Evolutionary conservation across 805 yeast genomes (phyloP).

Genomic region (Isabelozyma rhagii): DNA sequence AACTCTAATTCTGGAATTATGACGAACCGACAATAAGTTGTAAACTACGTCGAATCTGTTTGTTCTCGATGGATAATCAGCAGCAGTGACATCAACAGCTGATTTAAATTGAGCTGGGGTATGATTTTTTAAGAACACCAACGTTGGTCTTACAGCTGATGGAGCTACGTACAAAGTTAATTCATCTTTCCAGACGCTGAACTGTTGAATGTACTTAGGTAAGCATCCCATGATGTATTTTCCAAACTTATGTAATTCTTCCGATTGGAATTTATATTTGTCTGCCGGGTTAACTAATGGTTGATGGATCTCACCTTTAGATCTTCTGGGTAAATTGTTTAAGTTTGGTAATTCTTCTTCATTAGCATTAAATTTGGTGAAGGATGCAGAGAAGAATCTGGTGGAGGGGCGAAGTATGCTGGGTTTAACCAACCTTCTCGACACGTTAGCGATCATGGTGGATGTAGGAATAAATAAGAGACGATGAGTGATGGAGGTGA

Average conservation of each 20-base stretch:
- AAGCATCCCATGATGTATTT: conserved; percentile 70
- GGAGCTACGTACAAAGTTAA: conserved; percentile 75
- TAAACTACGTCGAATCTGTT: conserved; percentile 87
- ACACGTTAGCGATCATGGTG: not conserved
- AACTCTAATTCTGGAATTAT: conserved; percentile 83
- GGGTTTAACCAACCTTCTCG: not conserved
- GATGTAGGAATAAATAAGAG: not conserved
- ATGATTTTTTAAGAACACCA: conserved; percentile 70
- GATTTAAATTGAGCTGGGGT: conserved; percentile 78
- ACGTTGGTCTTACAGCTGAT: conserved; percentile 65
- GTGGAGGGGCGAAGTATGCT: not conserved
- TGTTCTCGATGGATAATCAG: conserved; percentile 78
- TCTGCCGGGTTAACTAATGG: conserved; percentile 78
- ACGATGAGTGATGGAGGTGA: not conserved
- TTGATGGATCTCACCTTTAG: conserved; percentile 27
- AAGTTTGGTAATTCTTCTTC: conserved; percentile 32
- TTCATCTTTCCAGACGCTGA: conserved; percentile 90
- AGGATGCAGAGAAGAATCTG: not conserved
- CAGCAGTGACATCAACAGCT: conserved; percentile 80
- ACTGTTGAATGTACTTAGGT: conserved; percentile 81
- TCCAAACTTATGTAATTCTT: conserved; percentile 79
- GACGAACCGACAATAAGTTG: conserved; percentile 74
- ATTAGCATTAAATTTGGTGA: not conserved
- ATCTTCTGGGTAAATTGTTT: conserved; percentile 36
- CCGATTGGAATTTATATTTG: conserved; percentile 59